Conservation (phyloP, 768 basidiomycete genomes). For the Mycena metata region DNA sequence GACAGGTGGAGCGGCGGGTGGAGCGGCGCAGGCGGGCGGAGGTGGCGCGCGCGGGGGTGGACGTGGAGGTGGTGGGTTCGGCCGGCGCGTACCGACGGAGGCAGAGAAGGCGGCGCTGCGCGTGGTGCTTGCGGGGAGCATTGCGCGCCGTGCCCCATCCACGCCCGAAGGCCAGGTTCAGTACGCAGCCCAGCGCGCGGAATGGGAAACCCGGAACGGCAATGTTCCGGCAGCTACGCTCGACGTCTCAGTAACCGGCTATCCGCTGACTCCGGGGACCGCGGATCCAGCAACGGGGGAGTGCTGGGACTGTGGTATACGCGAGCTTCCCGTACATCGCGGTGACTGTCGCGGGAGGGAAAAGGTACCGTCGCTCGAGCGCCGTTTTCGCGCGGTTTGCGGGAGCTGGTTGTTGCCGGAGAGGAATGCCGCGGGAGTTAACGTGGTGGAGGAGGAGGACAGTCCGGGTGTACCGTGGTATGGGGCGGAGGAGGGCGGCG, state of each 20-base stretch:
- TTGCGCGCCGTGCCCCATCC: background rate
- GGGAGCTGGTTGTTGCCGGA: background rate
- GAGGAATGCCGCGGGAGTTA: background rate
- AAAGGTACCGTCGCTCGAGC: background rate
- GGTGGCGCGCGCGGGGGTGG: no score
- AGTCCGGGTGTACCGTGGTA: background rate
- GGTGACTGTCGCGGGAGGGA: background rate
- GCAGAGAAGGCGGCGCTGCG: background rate
- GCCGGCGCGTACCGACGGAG: background rate
- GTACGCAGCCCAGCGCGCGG: background rate
- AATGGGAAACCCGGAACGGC: background rate
- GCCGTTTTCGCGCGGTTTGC: background rate
- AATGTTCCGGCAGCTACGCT: background rate
- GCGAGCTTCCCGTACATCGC: background rate
- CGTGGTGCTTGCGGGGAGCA: background rate
- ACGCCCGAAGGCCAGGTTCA: background rate
- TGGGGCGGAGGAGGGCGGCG: background rate
- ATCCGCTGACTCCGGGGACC: slow-evolving; percentile 20
- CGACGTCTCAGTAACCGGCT: background rate
- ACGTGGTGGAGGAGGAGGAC: background rate
- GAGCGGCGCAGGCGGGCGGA: no score
- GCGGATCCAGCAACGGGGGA: background rate
- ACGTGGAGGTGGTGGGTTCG: no score
- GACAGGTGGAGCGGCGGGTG: background rate
- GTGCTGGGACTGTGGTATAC: slow-evolving; percentile 23